These are phyloP conservation scores for Trichoderma sp. DNA, from an alignment of 2,329 filamentous ascomycete genomes.

Conservation along the genomic window DNA sequence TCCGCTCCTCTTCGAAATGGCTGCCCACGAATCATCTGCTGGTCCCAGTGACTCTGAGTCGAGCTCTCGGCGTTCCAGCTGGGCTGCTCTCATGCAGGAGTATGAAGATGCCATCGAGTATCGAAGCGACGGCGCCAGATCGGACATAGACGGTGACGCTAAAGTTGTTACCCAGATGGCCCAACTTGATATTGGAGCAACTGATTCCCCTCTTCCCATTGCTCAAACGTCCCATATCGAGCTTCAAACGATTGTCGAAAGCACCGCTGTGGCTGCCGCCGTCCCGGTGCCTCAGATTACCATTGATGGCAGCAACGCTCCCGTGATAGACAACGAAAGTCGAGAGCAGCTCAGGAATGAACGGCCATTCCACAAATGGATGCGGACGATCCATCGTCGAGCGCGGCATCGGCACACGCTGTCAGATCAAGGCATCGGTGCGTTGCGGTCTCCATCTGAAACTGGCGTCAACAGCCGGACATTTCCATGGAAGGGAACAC, in stretches of 20 bases:
- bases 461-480: background rate
- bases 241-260: slow-evolving; percentile 15
- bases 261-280: background rate
- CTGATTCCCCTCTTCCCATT: slow-evolving; percentile 44
- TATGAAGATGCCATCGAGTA: slow-evolving; percentile 36
- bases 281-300: slow-evolving; percentile 35
- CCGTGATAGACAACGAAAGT: slow-evolving; percentile 15
- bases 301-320: slow-evolving; percentile 32
- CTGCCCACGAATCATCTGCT: slow-evolving; percentile 37
- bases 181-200: slow-evolving; percentile 35
- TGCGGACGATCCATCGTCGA: slow-evolving; percentile 67
- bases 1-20: slow-evolving; percentile 41
- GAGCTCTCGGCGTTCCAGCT: slow-evolving; percentile 26
- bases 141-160: slow-evolving; percentile 24
- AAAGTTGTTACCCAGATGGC: slow-evolving; percentile 38
- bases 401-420: slow-evolving; percentile 45
- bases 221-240: slow-evolving; percentile 41
- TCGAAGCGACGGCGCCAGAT: background rate
- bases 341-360: slow-evolving; percentile 28
- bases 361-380: slow-evolving; percentile 70
- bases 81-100: slow-evolving; percentile 23
- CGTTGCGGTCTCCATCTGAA: background rate
- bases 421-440: slow-evolving; percentile 1
- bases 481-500: slow-evolving; percentile 25
- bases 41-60: slow-evolving; percentile 14